A percentile compares a stretch with the other conserved stretches of the same genome.
Conservation (phyloP, 2,329 filamentous ascomycete species). For the Myriosclerotinia curreyana region DNA sequence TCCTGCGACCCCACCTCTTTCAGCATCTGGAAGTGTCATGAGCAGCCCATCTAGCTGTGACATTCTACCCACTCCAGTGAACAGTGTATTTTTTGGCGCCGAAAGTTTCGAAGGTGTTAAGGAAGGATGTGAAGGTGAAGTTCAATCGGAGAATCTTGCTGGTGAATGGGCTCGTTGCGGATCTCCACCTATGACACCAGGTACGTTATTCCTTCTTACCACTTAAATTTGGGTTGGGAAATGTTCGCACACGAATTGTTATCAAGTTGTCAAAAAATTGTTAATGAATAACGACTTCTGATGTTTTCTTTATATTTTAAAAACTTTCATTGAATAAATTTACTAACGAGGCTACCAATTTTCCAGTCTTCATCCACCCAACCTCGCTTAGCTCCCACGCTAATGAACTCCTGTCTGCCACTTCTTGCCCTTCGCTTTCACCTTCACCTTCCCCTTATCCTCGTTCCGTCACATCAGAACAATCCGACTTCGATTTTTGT, state of each 20-base stretch:
- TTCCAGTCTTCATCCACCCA: slow-evolving; percentile 62
- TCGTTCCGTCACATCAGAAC: slow-evolving; percentile 62
- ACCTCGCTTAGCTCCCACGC: slow-evolving; percentile 60
- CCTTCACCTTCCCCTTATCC: slow-evolving; percentile 81
- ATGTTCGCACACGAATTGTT: not conserved
- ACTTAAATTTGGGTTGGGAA: not conserved
- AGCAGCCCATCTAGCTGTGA: slow-evolving; percentile 82
- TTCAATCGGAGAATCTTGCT: slow-evolving; percentile 69
- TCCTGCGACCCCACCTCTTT: slow-evolving; percentile 83
- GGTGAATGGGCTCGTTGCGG: slow-evolving; percentile 72
- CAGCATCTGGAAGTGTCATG: slow-evolving; percentile 77
- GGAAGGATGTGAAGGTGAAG: slow-evolving; percentile 67
- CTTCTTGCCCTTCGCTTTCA: slow-evolving; percentile 78
- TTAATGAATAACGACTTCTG: not conserved
- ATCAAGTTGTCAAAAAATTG: not conserved
- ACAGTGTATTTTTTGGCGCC: slow-evolving; percentile 71
- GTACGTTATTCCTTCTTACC: slow-evolving; percentile 54
- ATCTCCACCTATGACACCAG: slow-evolving; percentile 86
- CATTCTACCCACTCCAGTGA: slow-evolving; percentile 76
- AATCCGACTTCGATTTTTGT: slow-evolving; percentile 73
- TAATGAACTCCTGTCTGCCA: slow-evolving; percentile 69
- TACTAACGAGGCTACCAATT: slow-evolving; percentile 22
- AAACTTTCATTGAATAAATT: not conserved
- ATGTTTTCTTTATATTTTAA: not conserved
- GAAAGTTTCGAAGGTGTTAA: slow-evolving; percentile 67